Base-by-base conservation (phyloP, 371 early-diverging fungal genomes). In the Mucor circinelloides region DNA sequence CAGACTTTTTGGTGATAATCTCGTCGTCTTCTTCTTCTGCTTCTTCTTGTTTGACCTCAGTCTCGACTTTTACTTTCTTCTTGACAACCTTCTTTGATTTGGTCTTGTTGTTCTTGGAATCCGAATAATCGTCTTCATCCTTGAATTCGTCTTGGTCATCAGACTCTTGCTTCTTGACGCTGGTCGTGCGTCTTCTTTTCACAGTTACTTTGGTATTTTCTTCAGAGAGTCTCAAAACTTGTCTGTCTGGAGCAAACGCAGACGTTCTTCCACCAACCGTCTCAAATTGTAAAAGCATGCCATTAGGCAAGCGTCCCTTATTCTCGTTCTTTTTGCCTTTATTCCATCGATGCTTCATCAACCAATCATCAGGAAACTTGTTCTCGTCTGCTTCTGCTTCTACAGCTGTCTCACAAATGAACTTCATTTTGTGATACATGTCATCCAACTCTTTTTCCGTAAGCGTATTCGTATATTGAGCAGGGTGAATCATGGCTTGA, bases 321-420 rank as follows among this genome's bases (percentile, higher is more conserved):
- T 69, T 69, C 7, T 67, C 57, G 2, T 77, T 77, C 17, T 81
- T 84, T 30, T 78, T 83, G 19, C 84, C 77, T 63, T 86, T 86
- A 34, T 72, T 75, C 87, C 87, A 89, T 59, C 90, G 74, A 63
- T 86, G 79, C 19, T 84, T 84, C 78, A 89, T 90, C 0, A 91
- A 56, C 91, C 91, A 91, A 52, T 77, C 64, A 6, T 64, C 58
- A 17, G 91, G 91, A 63, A 89, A 89, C 62, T 71, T 55, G 6
- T 74, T 67, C 6, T 81, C 73, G 64, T 91, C 89, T 5, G 89
- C 91, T 58, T 91, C 84, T 12, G 77, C 81, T 2, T 60, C 75
- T 17, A 79, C 78, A 2, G 91, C 88, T 1, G 65, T 67, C 19
- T 67, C 66, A 34, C 86, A 74, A 0, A 91, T 80, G n/a, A 69